Conservation (phyloP, 2,329 filamentous ascomycete genomes). For the Colletotrichum zoysiae region DNA sequence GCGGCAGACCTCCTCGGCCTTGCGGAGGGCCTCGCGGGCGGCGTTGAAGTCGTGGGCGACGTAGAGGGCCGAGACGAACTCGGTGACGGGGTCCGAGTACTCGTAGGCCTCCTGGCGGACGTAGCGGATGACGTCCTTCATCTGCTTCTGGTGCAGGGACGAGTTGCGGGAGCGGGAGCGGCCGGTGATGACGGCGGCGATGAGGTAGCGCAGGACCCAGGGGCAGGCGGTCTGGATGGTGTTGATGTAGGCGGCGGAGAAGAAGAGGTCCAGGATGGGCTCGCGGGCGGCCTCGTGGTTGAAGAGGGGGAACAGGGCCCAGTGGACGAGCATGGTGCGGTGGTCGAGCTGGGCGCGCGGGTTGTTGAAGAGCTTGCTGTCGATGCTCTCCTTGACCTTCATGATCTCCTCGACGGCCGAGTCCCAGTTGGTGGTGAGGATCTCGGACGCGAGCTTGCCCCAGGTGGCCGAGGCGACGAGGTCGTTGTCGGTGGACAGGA, state of each 20-base stretch:
- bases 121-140: slow-evolving; percentile 96
- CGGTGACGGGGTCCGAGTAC: slow-evolving; percentile 94
- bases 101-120: slow-evolving; percentile 98
- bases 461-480: slow-evolving; percentile 96
- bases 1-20: slow-evolving; percentile 91
- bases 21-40: slow-evolving; percentile 85
- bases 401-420: slow-evolving; percentile 89
- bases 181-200: slow-evolving; percentile 95
- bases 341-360: slow-evolving; percentile 94
- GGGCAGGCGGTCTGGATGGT: slow-evolving; percentile 98
- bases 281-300: slow-evolving; percentile 95
- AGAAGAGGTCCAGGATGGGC: slow-evolving; percentile 93
- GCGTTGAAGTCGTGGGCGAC: slow-evolving; percentile 92
- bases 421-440: slow-evolving; percentile 96
- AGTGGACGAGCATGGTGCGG: slow-evolving; percentile 98
- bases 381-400: slow-evolving; percentile 92
- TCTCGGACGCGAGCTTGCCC: slow-evolving; percentile 97
- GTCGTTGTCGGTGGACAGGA: slow-evolving; percentile 98
- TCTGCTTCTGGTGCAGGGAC: slow-evolving; percentile 93
- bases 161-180: slow-evolving; percentile 85
- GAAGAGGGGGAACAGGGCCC: slow-evolving; percentile 98
- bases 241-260: slow-evolving; percentile 98
- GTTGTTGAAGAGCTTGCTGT: slow-evolving; percentile 96
- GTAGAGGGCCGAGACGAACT: slow-evolving; percentile 96
- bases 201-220: slow-evolving; percentile 95